Evolutionary conservation across 805 yeast species (phyloP).

Genomic region (Novakomyces olei): DNA sequence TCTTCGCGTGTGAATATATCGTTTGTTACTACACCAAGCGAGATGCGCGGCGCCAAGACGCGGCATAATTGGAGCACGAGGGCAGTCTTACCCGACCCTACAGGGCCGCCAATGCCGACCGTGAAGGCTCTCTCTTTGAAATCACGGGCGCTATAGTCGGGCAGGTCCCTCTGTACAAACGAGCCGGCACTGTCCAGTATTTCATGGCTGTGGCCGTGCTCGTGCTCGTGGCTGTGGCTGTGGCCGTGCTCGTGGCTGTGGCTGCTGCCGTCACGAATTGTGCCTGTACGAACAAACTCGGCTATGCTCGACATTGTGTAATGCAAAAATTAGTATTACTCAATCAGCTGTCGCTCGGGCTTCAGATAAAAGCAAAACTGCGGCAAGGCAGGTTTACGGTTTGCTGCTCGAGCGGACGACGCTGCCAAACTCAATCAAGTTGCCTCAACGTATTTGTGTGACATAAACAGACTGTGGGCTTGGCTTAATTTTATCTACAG

Average conservation of each 20-base stretch:
- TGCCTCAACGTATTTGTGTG: too few species aligned
- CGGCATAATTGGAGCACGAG: constrained; percentile 3
- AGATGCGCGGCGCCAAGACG: not conserved
- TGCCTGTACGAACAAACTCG: too few species aligned
- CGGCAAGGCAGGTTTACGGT: too few species aligned
- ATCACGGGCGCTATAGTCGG: not conserved
- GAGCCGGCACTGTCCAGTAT: constrained; percentile 3
- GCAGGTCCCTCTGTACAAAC: constrained; percentile 2
- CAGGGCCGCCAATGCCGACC: constrained; percentile 4
- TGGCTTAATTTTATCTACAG: too few species aligned
- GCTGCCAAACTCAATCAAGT: too few species aligned
- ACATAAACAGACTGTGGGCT: too few species aligned
- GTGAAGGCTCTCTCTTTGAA: constrained; percentile 3
- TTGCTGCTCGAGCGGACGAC: too few species aligned
- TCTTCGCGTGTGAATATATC: constrained; percentile 5
- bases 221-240: not conserved
- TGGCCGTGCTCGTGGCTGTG: not conserved
- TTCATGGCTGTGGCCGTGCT: constrained; percentile 4
- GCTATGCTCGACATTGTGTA: too few species aligned
- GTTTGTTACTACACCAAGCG: constrained; percentile 2
- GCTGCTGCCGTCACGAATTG: too few species aligned
- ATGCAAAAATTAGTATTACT: too few species aligned
- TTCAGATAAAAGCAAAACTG: too few species aligned
- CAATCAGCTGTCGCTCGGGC: too few species aligned
- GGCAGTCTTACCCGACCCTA: constrained; percentile 4